phyloP scores from a whole-genome alignment of 345 rosid species.

The Carallia brachiata region DNA sequence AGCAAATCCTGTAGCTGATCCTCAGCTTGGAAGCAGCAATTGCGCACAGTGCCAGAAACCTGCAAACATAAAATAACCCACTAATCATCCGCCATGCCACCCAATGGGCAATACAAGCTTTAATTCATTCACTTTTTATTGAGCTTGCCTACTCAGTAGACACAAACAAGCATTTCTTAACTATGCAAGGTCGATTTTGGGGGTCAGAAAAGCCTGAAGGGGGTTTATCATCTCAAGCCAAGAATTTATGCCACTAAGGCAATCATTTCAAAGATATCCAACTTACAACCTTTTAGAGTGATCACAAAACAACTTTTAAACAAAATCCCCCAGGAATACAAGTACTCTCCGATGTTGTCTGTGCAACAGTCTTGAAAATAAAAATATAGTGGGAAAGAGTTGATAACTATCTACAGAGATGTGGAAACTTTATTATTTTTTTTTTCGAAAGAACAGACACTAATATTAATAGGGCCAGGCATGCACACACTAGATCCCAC shows the following conservation, averaged over 20 bases:
- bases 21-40: slow-evolving; percentile 95
- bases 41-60: slow-evolving; percentile 83
- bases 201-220: too few relatives aligned
- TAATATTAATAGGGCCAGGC: background rate
- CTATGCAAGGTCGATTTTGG: background rate
- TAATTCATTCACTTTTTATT: slow-evolving; percentile 9
- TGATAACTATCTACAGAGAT: too few relatives aligned
- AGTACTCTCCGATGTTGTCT: too few relatives aligned
- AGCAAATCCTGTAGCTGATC: slow-evolving; percentile 79
- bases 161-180: background rate
- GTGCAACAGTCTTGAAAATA: too few relatives aligned
- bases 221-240: too few relatives aligned
- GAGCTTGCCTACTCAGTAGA: background rate
- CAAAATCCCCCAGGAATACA: too few relatives aligned
- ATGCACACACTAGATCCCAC: background rate
- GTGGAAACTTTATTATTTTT: too few relatives aligned
- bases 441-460: background rate
- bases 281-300: too few relatives aligned
- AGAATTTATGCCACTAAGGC: too few relatives aligned
- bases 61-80: slow-evolving; percentile 30
- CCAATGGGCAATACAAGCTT: slow-evolving; percentile 6
- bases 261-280: too few relatives aligned
- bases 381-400: too few relatives aligned
- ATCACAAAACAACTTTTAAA: too few relatives aligned
- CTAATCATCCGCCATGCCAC: slow-evolving; percentile 1